Conservation (phyloP, 805 yeast genomes). For the Starmerella kuoi region DNA sequence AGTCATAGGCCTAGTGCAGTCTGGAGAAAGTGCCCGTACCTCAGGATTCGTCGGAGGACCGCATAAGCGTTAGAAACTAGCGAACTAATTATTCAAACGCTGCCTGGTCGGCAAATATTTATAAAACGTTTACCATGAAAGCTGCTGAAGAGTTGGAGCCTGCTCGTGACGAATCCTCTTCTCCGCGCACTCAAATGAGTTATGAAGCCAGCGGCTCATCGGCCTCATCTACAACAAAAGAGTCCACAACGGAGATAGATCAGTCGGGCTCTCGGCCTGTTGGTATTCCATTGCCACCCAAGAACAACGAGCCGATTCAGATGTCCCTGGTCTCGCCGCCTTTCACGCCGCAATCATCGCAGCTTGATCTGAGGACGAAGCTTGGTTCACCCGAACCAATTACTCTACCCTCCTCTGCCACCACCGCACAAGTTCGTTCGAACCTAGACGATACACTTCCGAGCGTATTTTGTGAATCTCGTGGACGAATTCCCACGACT, state of each 20-base stretch:
- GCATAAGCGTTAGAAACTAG: neutral
- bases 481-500: slow-evolving; percentile 95
- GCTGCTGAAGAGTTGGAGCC: neutral
- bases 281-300: no score
- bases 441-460: slow-evolving; percentile 40
- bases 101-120: neutral
- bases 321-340: slow-evolving; percentile 31
- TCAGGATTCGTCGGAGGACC: slow-evolving; percentile 1
- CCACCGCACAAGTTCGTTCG: slow-evolving; percentile 7
- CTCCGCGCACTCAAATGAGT: no score
- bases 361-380: slow-evolving; percentile 15
- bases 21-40: slow-evolving; percentile 3
- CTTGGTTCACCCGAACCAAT: slow-evolving; percentile 5
- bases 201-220: no score
- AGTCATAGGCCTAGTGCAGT: slow-evolving; percentile 9
- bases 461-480: slow-evolving; percentile 68
- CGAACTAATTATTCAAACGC: neutral
- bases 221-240: no score
- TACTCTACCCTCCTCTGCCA: neutral
- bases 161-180: no score
- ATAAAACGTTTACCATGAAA: neutral
- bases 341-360: slow-evolving; percentile 24
- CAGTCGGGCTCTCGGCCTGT: no score
- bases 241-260: no score
- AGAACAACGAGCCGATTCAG: no score